Evolutionary conservation across 176 grass and related monocot species (phyloP), one percentile per base, ranked within the genome.

Genomic region (Leersia perrieri): DNA sequence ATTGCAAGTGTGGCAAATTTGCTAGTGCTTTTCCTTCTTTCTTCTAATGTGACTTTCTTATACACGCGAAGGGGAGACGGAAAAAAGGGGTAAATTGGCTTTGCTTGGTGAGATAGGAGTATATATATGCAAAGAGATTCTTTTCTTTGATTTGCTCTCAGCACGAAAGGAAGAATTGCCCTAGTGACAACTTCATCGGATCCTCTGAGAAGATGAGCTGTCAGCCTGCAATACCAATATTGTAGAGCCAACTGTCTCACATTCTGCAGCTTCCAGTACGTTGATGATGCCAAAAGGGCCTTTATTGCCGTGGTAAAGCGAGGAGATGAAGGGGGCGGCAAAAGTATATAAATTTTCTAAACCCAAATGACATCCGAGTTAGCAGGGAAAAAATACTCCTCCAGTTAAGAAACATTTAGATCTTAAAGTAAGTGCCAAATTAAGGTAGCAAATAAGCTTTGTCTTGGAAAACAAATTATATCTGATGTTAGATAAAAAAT

Each of bases 191-290:
- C 38, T 60, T 30, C 82, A 84, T 67, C 25, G 72, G 63, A 76
- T 76, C 45, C 82, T 76, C 82, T 76, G 33, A 29, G 14, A 20
- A 20, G 34, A n/a, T 76, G 82, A 76, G 73, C 72, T 76, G 72
- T 84, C 45, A 74, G 32, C 20, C 72, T 60, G 31, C n/a, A 9
- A 14, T 27, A 13, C 69, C 7, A 23, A 13, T 33, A 70, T 22
- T 39, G 66, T 31, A 47, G 18, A 30, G 32, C 33, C 78, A 58
- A 68, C 64, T 55, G 78, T 80, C 65, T 11, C 35, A 7, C 18
- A 15, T 58, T 33, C 11, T 72, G 67, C 53, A 60, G 79, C 22
- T 81, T 61, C 79, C 66, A 70, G 78, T 60, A 80, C 15, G 33
- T 12, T 26, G 49, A 20, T 12, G 33, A 33, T 30, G 49, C 33